Conservation (phyloP, 2,329 filamentous ascomycete species). For the Talaromyces sp. region DNA sequence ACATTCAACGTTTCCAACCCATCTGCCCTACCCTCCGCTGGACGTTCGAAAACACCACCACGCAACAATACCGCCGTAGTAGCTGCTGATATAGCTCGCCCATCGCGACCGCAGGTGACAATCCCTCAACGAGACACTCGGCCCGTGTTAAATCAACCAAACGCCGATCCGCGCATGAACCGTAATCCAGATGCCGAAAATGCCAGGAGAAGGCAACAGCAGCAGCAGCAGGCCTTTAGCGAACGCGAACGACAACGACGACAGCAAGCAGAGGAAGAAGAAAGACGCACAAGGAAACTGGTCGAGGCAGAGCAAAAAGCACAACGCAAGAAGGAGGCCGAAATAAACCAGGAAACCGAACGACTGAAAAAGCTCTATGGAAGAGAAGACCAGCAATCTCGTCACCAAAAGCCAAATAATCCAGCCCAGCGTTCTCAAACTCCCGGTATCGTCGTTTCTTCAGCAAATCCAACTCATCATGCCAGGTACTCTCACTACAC, state of each 20-base stretch:
- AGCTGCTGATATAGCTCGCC: neutral
- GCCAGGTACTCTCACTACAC: slow-evolving; percentile 11
- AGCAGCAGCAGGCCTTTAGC: slow-evolving; percentile 34
- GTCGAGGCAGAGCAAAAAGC: slow-evolving; percentile 52
- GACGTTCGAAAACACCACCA: slow-evolving; percentile 1
- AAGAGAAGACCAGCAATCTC: slow-evolving; percentile 33
- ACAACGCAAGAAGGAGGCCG: slow-evolving; percentile 46
- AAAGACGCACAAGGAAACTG: slow-evolving; percentile 48
- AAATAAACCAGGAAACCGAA: slow-evolving; percentile 72
- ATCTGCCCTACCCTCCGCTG: slow-evolving; percentile 13
- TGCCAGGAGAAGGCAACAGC: slow-evolving; percentile 34
- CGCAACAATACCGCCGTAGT: neutral
- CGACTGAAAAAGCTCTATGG: slow-evolving; percentile 60
- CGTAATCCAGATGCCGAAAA: slow-evolving; percentile 51
- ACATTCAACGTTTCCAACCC: slow-evolving; percentile 64
- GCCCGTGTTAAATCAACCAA: slow-evolving; percentile 21
- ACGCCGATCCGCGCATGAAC: slow-evolving; percentile 47
- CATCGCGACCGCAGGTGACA: slow-evolving; percentile 22
- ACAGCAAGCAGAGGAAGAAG: slow-evolving; percentile 48
- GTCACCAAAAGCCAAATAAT: slow-evolving; percentile 13
- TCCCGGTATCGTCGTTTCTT: slow-evolving; percentile 5
- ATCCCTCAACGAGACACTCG: slow-evolving; percentile 18
- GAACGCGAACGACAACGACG: slow-evolving; percentile 35
- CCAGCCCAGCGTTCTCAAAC: slow-evolving; percentile 11
- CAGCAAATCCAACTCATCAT: slow-evolving; percentile 2